These are phyloP conservation scores for Mucor irregularis DNA, from an alignment of 371 early-diverging fungal genomes.

Conservation along the genomic window DNA sequence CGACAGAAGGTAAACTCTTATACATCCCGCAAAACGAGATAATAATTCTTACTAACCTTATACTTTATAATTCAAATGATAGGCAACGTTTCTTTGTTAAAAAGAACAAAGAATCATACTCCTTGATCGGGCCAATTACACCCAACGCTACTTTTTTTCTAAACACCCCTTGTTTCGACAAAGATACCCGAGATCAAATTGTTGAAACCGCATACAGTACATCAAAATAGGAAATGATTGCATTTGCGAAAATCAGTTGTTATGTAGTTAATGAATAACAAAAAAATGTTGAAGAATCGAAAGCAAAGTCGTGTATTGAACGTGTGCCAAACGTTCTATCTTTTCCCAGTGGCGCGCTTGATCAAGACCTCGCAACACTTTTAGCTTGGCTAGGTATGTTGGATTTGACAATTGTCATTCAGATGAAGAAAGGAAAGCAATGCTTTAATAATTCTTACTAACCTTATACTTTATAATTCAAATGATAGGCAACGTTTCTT, in stretches of 20 bases:
- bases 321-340: not conserved
- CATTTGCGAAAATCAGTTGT: constrained; percentile 1
- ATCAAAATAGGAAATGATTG: not conserved
- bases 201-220: not conserved
- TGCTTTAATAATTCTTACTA: not conserved
- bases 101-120: not conserved
- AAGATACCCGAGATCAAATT: not conserved
- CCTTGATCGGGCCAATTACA: not conserved
- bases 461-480: not conserved
- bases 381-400: constrained; percentile 7
- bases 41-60: not conserved
- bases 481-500: not conserved
- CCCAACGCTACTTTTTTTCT: not conserved
- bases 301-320: constrained; percentile 2
- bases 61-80: not conserved
- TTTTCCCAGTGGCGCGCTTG: not conserved
- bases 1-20: not conserved
- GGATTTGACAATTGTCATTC: constrained; percentile 4
- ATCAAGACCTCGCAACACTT: not conserved
- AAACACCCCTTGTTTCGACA: not conserved
- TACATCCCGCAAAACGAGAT: not conserved
- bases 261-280: constrained; percentile 10
- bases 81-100: not conserved
- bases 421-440: constrained; percentile 4
- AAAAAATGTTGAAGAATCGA: not conserved